A percentile compares a stretch with the other conserved stretches of the same genome.
Conservation (phyloP, 2,329 filamentous ascomycete genomes). For the Sporothrix brunneoviolacea region DNA sequence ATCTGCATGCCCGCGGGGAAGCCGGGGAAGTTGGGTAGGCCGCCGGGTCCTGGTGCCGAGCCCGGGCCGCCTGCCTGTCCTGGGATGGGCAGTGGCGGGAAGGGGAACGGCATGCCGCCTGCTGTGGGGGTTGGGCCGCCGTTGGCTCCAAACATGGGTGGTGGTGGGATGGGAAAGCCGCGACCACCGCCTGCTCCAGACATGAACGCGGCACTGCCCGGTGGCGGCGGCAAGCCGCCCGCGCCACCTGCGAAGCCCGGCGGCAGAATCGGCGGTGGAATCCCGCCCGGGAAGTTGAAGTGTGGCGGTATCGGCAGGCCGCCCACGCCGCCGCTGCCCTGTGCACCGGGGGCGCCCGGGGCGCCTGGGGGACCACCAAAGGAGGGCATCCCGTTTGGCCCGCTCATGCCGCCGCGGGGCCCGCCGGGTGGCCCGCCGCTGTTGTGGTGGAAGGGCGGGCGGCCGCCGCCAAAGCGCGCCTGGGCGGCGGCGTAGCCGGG, state of each 20-base stretch:
- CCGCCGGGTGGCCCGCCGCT: slow-evolving; percentile 1
- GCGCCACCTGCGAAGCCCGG: slow-evolving; percentile 7
- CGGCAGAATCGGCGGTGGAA: slow-evolving; percentile 22
- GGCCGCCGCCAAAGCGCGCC: slow-evolving; percentile 26
- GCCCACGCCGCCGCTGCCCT: slow-evolving; percentile 45
- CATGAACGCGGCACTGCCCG: slow-evolving; percentile 12
- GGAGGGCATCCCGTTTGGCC: slow-evolving; percentile 32
- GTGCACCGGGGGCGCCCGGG: slow-evolving; percentile 31
- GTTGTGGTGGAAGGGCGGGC: slow-evolving; percentile 9
- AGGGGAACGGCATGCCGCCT: slow-evolving; percentile 40
- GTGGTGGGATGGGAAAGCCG: slow-evolving; percentile 32
- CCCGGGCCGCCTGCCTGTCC: slow-evolving; percentile 21
- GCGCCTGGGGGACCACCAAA: slow-evolving; percentile 20
- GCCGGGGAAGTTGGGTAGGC: slow-evolving; percentile 31
- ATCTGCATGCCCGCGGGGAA: slow-evolving; percentile 36
- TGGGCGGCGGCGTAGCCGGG: slow-evolving; percentile 37
- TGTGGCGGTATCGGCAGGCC: slow-evolving; percentile 32
- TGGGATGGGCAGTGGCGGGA: slow-evolving; percentile 25
- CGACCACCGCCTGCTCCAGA: slow-evolving; percentile 10
- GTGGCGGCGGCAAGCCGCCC: slow-evolving; percentile 18
- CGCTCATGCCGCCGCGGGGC: slow-evolving; percentile 45
- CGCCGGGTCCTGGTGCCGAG: slow-evolving; percentile 23
- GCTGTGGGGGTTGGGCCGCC: slow-evolving; percentile 17
- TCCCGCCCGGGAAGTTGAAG: slow-evolving; percentile 29
- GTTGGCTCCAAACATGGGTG: slow-evolving; percentile 34